A percentile compares a stretch with the other conserved stretches of the same genome.
These are phyloP conservation scores for Fusarium hostae DNA, from an alignment of 2,329 filamentous ascomycete genomes.

Conservation along the genomic window DNA sequence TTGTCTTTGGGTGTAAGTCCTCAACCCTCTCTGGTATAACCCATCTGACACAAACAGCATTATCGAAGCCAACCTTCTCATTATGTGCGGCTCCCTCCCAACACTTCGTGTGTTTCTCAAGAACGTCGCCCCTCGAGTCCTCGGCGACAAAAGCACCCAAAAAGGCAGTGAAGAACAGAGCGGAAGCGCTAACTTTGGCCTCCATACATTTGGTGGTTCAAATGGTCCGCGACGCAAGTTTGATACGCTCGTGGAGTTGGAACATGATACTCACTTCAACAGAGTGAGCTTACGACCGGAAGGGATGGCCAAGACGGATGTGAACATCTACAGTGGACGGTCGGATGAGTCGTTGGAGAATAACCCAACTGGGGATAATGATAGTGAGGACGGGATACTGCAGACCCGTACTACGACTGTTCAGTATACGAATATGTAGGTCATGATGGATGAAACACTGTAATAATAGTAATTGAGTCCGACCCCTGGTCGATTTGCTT, in stretches of 20 bases:
- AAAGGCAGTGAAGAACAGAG: not conserved
- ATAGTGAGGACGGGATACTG: constrained; percentile 10
- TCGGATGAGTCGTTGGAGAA: constrained; percentile 1
- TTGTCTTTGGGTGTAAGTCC: constrained; percentile 9
- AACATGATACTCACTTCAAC: constrained; percentile 9
- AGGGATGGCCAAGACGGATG: not conserved
- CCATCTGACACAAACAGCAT: not conserved
- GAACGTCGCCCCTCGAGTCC: constrained; percentile 7
- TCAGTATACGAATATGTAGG: not conserved
- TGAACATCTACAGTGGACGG: not conserved
- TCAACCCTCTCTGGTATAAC: accelerated
- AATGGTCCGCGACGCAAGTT: constrained; percentile 10
- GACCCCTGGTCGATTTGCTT: not conserved
- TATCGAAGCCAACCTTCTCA: constrained; percentile 9
- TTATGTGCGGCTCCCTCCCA: constrained; percentile 13
- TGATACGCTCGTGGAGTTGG: constrained; percentile 13
- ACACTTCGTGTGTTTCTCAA: constrained; percentile 11
- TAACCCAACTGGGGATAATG: not conserved
- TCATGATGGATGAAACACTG: not conserved
- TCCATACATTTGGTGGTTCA: constrained; percentile 8
- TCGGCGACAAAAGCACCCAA: not conserved
- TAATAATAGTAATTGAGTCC: not conserved
- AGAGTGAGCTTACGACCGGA: not conserved
- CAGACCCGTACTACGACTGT: constrained; percentile 9
- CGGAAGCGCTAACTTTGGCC: not conserved